Evolutionary conservation across 23 red algal species (phyloP), one percentile per base, ranked within the genome.

Genomic region (Gracilaria caudata): DNA sequence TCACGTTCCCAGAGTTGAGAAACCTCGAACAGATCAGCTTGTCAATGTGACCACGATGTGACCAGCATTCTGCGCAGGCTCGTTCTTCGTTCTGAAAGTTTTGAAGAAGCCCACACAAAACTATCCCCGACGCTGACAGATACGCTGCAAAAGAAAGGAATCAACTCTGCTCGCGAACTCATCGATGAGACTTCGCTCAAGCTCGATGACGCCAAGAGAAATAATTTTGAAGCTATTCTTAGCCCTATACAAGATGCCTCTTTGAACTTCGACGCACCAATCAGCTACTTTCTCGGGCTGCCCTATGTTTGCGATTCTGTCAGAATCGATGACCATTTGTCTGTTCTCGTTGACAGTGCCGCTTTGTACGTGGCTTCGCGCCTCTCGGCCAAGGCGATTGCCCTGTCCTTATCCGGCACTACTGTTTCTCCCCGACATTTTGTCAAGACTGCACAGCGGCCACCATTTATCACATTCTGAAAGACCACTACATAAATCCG

Each of bases 121-220:
- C 5, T 61, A 5, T n/a, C 26, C 19, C 57, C 57, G 19, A 61
- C 57, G 5, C 57, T 61, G 17, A 20, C 17, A 4, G 57, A 61
- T 20, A 20, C 19, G 4, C 57, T 61, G 57, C 57, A 61, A 7
- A 61, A 61, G 57, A 61, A 61, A n/a, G 57, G 57, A 61, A 61
- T 61, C 57, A 61, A 20, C 57, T 61, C 57, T 29, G 57, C 57
- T 61, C 57, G 57, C n/a, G 57, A 61, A 61, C 7, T 61, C 5
- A 29, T 29, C 20, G 57, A 61, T 61, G 7, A 61, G 19, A 29
- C 57, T 61, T 61, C 19, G 57, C 26, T 16, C 17, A 61, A 61
- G 57, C 57, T 61, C 57, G 17, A 6, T 10, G 26, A 61, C 19
- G 26, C 19, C 4, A 61, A 61, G 57, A 61, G 17, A 61, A 61